A percentile compares a stretch with the other conserved stretches of the same genome.
Conservation (phyloP, 2,329 filamentous ascomycete species). For the Fusarium sororula region DNA sequence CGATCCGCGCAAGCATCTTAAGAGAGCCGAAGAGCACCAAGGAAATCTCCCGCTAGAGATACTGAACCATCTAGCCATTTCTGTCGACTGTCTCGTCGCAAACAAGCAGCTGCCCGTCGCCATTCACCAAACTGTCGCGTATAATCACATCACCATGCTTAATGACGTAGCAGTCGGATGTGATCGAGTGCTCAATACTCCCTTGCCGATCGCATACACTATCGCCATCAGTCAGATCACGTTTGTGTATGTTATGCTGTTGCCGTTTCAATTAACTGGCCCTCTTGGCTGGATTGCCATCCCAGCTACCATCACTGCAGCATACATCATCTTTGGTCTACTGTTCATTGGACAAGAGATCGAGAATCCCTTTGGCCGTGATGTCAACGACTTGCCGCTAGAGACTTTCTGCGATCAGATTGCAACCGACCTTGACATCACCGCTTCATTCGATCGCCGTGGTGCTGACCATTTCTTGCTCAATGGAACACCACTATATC, state of each 20-base stretch:
- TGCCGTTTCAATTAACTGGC: constrained; percentile 80
- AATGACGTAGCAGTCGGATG: constrained; percentile 78
- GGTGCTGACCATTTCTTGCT: constrained; percentile 44
- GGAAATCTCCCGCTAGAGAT: constrained; percentile 86
- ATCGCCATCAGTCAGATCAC: constrained; percentile 89
- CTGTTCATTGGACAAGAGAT: constrained; percentile 79
- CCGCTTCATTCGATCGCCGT: constrained; percentile 61
- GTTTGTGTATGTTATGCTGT: constrained; percentile 81
- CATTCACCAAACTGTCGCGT: constrained; percentile 68
- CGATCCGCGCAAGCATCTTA: constrained; percentile 81
- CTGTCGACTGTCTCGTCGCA: constrained; percentile 68
- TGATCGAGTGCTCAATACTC: constrained; percentile 83
- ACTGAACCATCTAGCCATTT: constrained; percentile 73
- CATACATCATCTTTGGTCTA: constrained; percentile 85
- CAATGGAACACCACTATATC: constrained; percentile 59
- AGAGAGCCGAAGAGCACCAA: constrained; percentile 74
- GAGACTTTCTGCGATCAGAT: constrained; percentile 81
- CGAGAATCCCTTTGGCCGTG: constrained; percentile 84
- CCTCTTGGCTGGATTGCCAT: constrained; percentile 78
- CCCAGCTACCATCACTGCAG: constrained; percentile 74
- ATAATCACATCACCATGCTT: constrained; percentile 68
- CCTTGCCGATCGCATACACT: constrained; percentile 81
- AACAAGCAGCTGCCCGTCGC: constrained; percentile 64
- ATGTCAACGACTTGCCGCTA: constrained; percentile 83
- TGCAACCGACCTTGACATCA: constrained; percentile 76